Evolutionary conservation across 306 rosid species (phyloP), one percentile per base, ranked within the genome.

Genomic region (Vicia sativa): DNA sequence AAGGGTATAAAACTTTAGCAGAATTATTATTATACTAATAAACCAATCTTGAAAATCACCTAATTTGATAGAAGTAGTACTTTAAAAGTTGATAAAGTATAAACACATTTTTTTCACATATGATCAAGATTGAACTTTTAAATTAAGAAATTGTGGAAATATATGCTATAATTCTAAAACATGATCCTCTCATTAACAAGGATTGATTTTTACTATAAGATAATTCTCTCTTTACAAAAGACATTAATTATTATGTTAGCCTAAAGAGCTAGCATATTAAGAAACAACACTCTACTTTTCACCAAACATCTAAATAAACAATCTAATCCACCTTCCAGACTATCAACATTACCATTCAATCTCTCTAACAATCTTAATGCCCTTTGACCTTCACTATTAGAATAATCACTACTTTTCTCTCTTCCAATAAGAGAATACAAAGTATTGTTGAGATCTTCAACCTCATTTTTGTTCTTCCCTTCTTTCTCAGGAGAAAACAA

Each of bases 251-350:
- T 39, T 23, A 6, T 57, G 23, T 37, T 16, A 43, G 23, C 8
- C 46, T 59, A 87, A 57, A 86, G 81, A 29, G 84, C 67, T 3
- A 84, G 74, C 77, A 92, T 80, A 68, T 90, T 90, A 19, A 93
- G 76, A 38, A 86, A 84, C 7, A 78, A 83, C 71, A 93, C 98
- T 82, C 96, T 90, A 38, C 90, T 80, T 72, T 85, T 83, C 2
- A 87, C 84, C 52, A 88, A 56, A 77, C 91, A 77, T 78, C 87
- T 86, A 69, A 83, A 85, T n/a, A 88, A 45, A 74, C 74, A 72
- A 39, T 83, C 89, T 63, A 88, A 78, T 68, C 82, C 84, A 53
- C 78, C 56, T 57, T 90, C 91, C 10, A 87, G 41, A 0, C 82
- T 79, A 48, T 70, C 84, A 71, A 86, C 39, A 46, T 63, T 52